A percentile compares a stretch with the other conserved stretches of the same genome.
phyloP scores from a whole-genome alignment of 306 rosid species.

The Malus fusca region DNA sequence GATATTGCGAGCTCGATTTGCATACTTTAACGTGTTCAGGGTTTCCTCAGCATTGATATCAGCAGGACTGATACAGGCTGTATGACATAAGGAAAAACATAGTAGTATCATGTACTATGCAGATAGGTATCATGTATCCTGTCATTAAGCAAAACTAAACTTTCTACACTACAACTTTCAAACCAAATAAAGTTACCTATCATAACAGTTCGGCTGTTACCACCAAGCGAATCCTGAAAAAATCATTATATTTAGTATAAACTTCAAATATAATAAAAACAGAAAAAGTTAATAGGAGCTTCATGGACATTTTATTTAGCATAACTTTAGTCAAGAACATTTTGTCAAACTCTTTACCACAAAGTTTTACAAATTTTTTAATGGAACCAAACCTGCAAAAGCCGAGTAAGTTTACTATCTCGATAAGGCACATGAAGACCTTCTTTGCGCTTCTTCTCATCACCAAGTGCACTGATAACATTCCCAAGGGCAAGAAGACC shows the following conservation, averaged over 20 bases:
- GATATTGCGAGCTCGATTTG: constrained; percentile 98
- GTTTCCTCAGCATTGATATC: constrained; percentile 99
- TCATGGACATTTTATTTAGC: not conserved
- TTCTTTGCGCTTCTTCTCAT: constrained; percentile 98
- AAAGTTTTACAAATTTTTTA: not conserved
- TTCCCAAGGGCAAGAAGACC: constrained; percentile 99
- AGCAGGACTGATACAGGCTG: constrained; percentile 99
- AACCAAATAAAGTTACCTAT: constrained; percentile 52
- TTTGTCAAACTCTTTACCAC: not conserved
- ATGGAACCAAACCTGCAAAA: constrained; percentile 70
- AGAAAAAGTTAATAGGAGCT: not conserved
- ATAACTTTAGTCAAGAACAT: not conserved
- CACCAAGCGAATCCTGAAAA: constrained; percentile 98
- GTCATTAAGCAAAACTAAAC: not conserved
- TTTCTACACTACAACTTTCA: not conserved
- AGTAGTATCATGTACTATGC: not conserved
- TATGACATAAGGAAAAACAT: constrained; percentile 23
- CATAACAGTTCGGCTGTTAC: constrained; percentile 99
- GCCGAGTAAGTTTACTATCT: constrained; percentile 98
- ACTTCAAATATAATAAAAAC: not conserved
- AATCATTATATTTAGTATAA: constrained; percentile 4
- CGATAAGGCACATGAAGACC: constrained; percentile 93
- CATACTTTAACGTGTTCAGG: constrained; percentile 95
- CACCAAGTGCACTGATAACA: constrained; percentile 99
- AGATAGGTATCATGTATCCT: not conserved